phyloP scores from a whole-genome alignment of 345 rosid genomes.

The Gossypium thurberi region DNA sequence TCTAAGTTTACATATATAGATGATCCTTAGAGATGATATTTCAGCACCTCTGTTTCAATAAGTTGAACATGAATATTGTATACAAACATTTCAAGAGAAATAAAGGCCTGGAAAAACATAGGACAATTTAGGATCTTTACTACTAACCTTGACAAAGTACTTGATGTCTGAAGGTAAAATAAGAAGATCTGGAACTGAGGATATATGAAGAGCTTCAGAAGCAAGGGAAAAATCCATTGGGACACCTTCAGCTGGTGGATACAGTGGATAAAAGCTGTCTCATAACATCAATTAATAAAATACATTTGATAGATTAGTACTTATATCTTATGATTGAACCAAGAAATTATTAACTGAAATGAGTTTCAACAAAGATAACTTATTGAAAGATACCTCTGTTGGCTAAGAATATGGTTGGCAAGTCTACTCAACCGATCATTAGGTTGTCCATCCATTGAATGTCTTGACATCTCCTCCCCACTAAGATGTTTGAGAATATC shows the following conservation, averaged over 20 bases:
- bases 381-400: conserved; percentile 43
- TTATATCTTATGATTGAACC: not conserved
- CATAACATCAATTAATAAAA: not conserved
- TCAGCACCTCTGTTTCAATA: too few relatives aligned
- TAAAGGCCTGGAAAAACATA: not conserved
- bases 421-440: conserved; percentile 83
- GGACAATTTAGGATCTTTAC: not conserved
- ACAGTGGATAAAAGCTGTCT: conserved; percentile 78
- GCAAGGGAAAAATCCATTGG: conserved; percentile 76
- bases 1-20: not conserved
- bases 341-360: not conserved
- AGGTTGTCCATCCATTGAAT: conserved; percentile 46
- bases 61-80: not conserved
- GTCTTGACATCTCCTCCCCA: conserved; percentile 76
- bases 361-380: conserved; percentile 3
- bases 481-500: conserved; percentile 84
- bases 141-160: conserved; percentile 51
- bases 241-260: conserved; percentile 76
- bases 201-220: conserved; percentile 52
- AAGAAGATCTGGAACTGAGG: conserved; percentile 62
- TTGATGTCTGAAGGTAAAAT: conserved; percentile 81
- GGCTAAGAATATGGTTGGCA: conserved; percentile 68
- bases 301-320: not conserved
- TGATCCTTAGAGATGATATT: not conserved
- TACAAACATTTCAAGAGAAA: not conserved